Evolutionary conservation across 495 filamentous ascomycete genomes (phyloP).

Genomic region (Neurospora sp.): DNA sequence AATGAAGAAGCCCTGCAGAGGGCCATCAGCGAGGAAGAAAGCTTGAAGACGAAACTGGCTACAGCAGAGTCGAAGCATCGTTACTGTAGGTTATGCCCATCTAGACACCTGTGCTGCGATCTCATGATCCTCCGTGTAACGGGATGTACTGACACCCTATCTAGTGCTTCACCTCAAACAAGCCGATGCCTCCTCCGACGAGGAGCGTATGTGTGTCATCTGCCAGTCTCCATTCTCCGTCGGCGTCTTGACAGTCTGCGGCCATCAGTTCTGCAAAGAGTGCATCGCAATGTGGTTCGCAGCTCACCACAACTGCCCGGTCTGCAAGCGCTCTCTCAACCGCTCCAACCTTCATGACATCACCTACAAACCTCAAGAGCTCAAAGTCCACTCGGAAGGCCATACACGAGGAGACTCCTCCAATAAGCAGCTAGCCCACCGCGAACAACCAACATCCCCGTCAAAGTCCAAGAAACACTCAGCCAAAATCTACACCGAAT

Average conservation of each 20-base stretch:
- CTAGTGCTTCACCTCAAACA: conserved; percentile 38
- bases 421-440: background rate
- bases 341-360: conserved; percentile 66
- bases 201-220: conserved; percentile 65
- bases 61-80: conserved; percentile 56
- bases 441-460: background rate
- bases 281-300: conserved; percentile 72
- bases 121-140: background rate
- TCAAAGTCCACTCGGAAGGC: conserved; percentile 58
- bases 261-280: conserved; percentile 81
- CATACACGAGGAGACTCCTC: background rate
- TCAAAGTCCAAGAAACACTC: conserved; percentile 8
- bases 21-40: conserved; percentile 33
- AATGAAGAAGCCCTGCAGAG: conserved; percentile 27
- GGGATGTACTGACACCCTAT: conserved; percentile 7
- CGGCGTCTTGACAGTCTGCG: conserved; percentile 81
- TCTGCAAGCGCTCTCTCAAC: conserved; percentile 61
- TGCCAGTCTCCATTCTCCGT: conserved; percentile 62
- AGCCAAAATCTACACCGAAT: conserved; percentile 61
- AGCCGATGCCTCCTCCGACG: conserved; percentile 43
- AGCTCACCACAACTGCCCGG: conserved; percentile 53
- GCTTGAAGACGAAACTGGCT: conserved; percentile 43
- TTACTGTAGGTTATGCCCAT: conserved; percentile 44
- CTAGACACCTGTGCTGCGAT: background rate
- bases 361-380: conserved; percentile 64